These are phyloP conservation scores for Rhizopus microsporus DNA, from an alignment of 371 early-diverging fungal species.

Conservation along the genomic window DNA sequence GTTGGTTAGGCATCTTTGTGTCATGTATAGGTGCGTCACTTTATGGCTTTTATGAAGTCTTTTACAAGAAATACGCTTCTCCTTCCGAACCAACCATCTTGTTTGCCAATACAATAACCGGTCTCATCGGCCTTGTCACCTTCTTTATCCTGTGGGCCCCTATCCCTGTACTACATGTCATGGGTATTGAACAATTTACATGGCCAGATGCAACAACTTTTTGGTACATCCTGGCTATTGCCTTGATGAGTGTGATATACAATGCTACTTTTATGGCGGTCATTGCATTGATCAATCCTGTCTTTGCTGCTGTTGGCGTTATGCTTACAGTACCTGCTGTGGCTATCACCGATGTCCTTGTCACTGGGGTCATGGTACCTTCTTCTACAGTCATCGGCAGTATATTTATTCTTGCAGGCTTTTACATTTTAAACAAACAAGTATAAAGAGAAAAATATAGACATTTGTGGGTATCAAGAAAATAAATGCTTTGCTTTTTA, in stretches of 20 bases:
- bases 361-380: slow-evolving; percentile 54
- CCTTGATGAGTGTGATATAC: slow-evolving; percentile 71
- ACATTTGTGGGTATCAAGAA: too few relatives aligned
- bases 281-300: slow-evolving; percentile 75
- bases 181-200: slow-evolving; percentile 67
- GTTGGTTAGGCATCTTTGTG: slow-evolving; percentile 51
- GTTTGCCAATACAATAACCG: slow-evolving; percentile 75
- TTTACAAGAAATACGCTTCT: slow-evolving; percentile 77
- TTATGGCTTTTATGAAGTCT: slow-evolving; percentile 73
- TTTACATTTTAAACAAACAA: slow-evolving; percentile 48
- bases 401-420: slow-evolving; percentile 55
- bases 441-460: slow-evolving; percentile 6
- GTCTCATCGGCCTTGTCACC: slow-evolving; percentile 63
- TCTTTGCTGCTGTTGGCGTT: slow-evolving; percentile 82
- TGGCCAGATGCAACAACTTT: slow-evolving; percentile 59
- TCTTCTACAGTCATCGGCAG: slow-evolving; percentile 57
- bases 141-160: slow-evolving; percentile 71
- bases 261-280: slow-evolving; percentile 81
- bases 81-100: slow-evolving; percentile 61
- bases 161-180: slow-evolving; percentile 66
- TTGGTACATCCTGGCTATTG: slow-evolving; percentile 60
- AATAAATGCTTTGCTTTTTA: not conserved
- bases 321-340: slow-evolving; percentile 83
- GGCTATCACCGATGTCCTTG: slow-evolving; percentile 62
- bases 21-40: slow-evolving; percentile 55